Conservation (phyloP, 441 rosid genomes). For the Viola pubescens region DNA sequence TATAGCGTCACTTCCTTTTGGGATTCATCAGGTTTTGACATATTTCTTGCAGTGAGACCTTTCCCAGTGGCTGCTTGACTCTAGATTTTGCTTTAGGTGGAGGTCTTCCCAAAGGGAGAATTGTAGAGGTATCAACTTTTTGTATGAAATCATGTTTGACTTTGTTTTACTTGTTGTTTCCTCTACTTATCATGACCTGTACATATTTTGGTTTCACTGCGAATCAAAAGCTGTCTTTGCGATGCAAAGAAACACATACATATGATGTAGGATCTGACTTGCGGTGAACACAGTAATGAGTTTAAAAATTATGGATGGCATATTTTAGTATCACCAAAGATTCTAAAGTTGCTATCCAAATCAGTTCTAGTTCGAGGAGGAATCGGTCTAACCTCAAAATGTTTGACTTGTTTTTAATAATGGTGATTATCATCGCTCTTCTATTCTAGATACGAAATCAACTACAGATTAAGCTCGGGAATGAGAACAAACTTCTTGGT, state of each 20-base stretch:
- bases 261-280: not conserved
- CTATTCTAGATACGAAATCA: no score
- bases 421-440: no score
- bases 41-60: constrained; percentile 60
- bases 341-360: no score
- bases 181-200: not conserved
- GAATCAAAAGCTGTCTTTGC: not conserved
- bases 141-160: constrained; percentile 6
- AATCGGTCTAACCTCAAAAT: no score
- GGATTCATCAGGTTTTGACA: constrained; percentile 7
- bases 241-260: not conserved
- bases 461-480: no score
- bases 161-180: not conserved
- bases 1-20: not conserved
- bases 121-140: constrained; percentile 63
- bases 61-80: constrained; percentile 86
- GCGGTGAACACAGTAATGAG: not conserved
- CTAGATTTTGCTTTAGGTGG: constrained; percentile 96
- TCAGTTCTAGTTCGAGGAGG: no score
- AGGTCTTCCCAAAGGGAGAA: constrained; percentile 87
- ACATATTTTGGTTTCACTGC: not conserved
- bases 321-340: no score
- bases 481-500: no score
- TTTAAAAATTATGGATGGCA: no score
- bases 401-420: no score